Evolutionary conservation across 108 stramenopile genomes (phyloP), one percentile per base, ranked within the genome.

Genomic region (Nitzschia sp.): DNA sequence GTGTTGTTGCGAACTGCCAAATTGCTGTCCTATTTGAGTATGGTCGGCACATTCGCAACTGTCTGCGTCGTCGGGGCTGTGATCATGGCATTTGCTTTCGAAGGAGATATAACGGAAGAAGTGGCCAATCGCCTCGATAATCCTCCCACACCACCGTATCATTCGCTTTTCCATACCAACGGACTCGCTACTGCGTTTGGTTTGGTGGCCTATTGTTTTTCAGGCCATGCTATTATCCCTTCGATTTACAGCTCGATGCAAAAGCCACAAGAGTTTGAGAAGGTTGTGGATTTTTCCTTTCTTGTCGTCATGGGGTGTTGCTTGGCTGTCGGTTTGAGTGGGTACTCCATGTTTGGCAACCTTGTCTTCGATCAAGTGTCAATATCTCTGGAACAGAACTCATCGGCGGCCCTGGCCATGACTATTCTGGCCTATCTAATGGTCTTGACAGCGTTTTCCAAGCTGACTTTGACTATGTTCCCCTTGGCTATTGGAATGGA

Each of bases 401-500:
- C 79, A 1, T 69, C 68, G 36, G 72, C 79, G 46, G 70, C 44
- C 0, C 21, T 81, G 36, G 68, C 77, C n/a, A 87, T 91, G 87
- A 72, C 77, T 25, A 63, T 67, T 17, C 65, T 91, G 34, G 86
- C 87, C 21, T 91, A 86, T 82, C 79, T 92, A 25, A 92, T 92
- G 88, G 84, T 92, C 45, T 59, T 89, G 65, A 92, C 91, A 25
- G 86, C 91, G 16, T 84, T 80, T 47, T 85, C 84, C 44, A 92
- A 92, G 61, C 77, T 84, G 35, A 86, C 85, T 8, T 79, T 92
- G 53, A 92, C 91, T 23, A 87, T 89, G 85, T 92, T 87, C 60
- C 91, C 91, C n/a, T 33, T 75, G 31, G 87, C 88, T 5, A 80
- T 92, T 58, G 91, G 88, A n/a, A 75, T 92, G 46, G 87, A 89